phyloP scores from a whole-genome alignment of 148 eudicot genomes.

The Fagopyrum esculentum region DNA sequence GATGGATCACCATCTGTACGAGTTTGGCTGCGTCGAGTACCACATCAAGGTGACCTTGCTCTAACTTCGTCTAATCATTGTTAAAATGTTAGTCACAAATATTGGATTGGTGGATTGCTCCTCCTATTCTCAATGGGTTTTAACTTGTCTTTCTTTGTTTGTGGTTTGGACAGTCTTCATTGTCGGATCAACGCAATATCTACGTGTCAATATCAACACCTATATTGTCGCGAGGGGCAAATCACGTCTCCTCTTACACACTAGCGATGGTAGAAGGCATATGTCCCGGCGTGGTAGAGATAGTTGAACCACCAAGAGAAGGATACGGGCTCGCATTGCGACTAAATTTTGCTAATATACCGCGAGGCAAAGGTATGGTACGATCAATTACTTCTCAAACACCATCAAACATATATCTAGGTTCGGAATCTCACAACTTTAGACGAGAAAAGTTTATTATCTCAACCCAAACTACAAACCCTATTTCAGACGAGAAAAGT shows the following conservation, averaged over 20 bases:
- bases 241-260: conserved; percentile 24
- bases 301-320: conserved; percentile 51
- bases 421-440: no score
- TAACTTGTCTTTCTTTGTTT: not conserved
- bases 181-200: conserved; percentile 40
- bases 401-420: no score
- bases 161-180: conserved; percentile 25
- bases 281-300: conserved; percentile 46
- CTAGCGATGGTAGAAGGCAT: conserved; percentile 34
- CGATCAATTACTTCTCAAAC: not conserved
- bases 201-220: conserved; percentile 84
- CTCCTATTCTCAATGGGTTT: no score
- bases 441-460: no score
- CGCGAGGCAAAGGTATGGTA: conserved; percentile 53
- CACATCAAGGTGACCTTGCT: conserved; percentile 56
- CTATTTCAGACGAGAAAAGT: conserved; percentile 27
- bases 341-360: conserved; percentile 49
- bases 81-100: no score
- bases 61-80: not conserved
- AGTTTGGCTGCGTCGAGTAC: conserved; percentile 86
- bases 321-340: conserved; percentile 67
- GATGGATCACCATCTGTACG: conserved; percentile 72
- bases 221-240: conserved; percentile 36
- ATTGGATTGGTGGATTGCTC: no score
- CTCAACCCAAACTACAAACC: not conserved